These are phyloP conservation scores for Blastocystis sp. DNA, from an alignment of 352 stramenopile genomes.

Conservation along the genomic window DNA sequence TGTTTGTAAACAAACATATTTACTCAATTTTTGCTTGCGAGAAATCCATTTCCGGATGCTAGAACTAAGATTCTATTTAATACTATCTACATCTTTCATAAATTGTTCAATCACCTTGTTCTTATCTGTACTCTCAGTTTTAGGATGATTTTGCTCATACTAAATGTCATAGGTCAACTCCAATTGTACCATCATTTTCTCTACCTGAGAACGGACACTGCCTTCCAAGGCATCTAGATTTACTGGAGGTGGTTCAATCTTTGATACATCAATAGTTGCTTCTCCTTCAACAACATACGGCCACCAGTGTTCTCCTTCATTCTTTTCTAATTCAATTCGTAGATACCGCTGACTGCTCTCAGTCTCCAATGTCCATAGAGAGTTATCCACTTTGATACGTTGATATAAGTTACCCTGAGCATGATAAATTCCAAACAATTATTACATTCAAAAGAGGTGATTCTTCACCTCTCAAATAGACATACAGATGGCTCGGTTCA, in stretches of 20 bases:
- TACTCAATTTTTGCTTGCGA: slow-evolving; percentile 16
- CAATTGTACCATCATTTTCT: slow-evolving; percentile 60
- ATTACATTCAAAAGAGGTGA: neutral
- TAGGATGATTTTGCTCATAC: neutral
- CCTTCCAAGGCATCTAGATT: slow-evolving; percentile 1
- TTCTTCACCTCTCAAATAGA: neutral
- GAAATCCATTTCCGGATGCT: slow-evolving; percentile 32
- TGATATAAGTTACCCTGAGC: slow-evolving; percentile 8
- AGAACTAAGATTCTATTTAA: neutral
- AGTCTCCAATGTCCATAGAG: slow-evolving; percentile 44
- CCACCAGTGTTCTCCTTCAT: slow-evolving; percentile 58
- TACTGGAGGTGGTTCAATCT: slow-evolving; percentile 37
- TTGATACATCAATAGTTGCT: slow-evolving; percentile 2
- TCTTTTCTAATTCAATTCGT: slow-evolving; percentile 37
- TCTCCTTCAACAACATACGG: slow-evolving; percentile 9
- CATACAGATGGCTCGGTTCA: neutral
- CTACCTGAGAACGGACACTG: slow-evolving; percentile 12
- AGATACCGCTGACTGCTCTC: neutral
- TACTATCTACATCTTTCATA: neutral
- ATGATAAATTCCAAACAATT: neutral
- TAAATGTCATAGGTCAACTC: neutral
- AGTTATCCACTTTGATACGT: slow-evolving; percentile 54
- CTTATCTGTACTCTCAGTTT: neutral
- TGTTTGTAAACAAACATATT: neutral
- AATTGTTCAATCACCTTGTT: neutral